These are phyloP conservation scores for Blastobotrys aristatus DNA, from an alignment of 1,139 yeast genomes.

Conservation along the genomic window DNA sequence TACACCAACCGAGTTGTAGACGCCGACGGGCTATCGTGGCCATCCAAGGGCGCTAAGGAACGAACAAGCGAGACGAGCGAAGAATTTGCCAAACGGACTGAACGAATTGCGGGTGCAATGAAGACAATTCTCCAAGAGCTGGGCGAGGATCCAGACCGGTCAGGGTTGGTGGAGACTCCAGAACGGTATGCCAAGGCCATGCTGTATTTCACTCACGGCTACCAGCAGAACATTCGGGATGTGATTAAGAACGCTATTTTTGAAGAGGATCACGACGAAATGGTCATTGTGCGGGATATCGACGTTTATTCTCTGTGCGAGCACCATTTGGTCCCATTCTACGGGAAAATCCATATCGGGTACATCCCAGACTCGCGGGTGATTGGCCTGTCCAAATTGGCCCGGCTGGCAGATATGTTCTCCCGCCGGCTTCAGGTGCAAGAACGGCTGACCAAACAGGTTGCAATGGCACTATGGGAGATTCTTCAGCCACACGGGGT, in stretches of 20 bases:
- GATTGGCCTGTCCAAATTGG: slow-evolving; percentile 89
- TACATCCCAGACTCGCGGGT: slow-evolving; percentile 94
- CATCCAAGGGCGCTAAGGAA: slow-evolving; percentile 76
- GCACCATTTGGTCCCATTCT: slow-evolving; percentile 95
- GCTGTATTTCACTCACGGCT: slow-evolving; percentile 93
- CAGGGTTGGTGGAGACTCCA: slow-evolving; percentile 91
- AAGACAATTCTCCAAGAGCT: slow-evolving; percentile 73
- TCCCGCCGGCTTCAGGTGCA: slow-evolving; percentile 93
- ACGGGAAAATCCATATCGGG: slow-evolving; percentile 94
- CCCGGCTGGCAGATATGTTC: slow-evolving; percentile 95
- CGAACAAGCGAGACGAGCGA: slow-evolving; percentile 64
- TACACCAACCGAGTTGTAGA: slow-evolving; percentile 86
- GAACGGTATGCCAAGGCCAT: slow-evolving; percentile 95
- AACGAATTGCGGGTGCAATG: slow-evolving; percentile 80
- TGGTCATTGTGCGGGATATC: slow-evolving; percentile 96
- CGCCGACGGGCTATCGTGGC: slow-evolving; percentile 91
- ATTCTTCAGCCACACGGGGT: slow-evolving; percentile 93
- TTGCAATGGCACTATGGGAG: slow-evolving; percentile 91
- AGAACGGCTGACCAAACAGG: slow-evolving; percentile 92
- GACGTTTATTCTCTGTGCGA: slow-evolving; percentile 91
- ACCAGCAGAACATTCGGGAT: slow-evolving; percentile 75
- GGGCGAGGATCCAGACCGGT: slow-evolving; percentile 88
- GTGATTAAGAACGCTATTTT: slow-evolving; percentile 93
- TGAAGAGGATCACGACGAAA: slow-evolving; percentile 97
- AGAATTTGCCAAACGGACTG: slow-evolving; percentile 57